A percentile compares a stretch with the other conserved stretches of the same genome.
These are phyloP conservation scores for Ceratocystis destructans DNA, from an alignment of 2,329 filamentous ascomycete genomes.

Conservation along the genomic window DNA sequence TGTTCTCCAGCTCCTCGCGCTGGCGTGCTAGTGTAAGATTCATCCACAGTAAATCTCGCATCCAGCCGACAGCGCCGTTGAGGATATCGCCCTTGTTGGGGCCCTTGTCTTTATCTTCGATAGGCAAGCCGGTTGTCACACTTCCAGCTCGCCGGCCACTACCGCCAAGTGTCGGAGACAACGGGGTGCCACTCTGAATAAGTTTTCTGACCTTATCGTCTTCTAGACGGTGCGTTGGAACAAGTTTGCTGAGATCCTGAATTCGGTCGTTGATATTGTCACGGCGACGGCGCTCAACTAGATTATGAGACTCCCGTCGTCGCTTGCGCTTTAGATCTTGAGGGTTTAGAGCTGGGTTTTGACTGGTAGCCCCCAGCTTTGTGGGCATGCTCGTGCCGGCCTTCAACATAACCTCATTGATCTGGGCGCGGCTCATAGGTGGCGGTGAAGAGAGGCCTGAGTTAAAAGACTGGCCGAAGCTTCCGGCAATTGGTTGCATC, in stretches of 20 bases:
- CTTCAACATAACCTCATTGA: slow-evolving; percentile 78
- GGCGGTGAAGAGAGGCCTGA: slow-evolving; percentile 80
- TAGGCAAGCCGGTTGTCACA: slow-evolving; percentile 81
- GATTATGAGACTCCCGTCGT: slow-evolving; percentile 85
- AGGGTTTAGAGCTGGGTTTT: slow-evolving; percentile 43
- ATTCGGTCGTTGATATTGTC: slow-evolving; percentile 99
- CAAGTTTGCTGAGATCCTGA: slow-evolving; percentile 85
- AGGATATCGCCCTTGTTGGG: slow-evolving; percentile 98
- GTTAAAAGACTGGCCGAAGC: slow-evolving; percentile 71
- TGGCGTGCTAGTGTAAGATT: slow-evolving; percentile 81
- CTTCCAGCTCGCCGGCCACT: slow-evolving; percentile 67
- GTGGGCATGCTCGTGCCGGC: slow-evolving; percentile 79
- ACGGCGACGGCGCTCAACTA: slow-evolving; percentile 83
- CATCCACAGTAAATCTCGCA: slow-evolving; percentile 94
- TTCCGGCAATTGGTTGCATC: slow-evolving; percentile 56
- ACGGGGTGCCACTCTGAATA: slow-evolving; percentile 77
- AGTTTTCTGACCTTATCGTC: slow-evolving; percentile 96
- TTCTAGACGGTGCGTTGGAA: slow-evolving; percentile 81
- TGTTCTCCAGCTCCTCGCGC: slow-evolving; percentile 71
- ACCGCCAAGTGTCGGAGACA: slow-evolving; percentile 71
- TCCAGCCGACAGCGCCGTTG: slow-evolving; percentile 95
- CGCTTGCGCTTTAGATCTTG: slow-evolving; percentile 90
- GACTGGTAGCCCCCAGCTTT: slow-evolving; percentile 48
- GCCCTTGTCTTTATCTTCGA: slow-evolving; percentile 96
- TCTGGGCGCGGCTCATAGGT: slow-evolving; percentile 55